phyloP scores from a whole-genome alignment of 257 asterid genomes.

The Penstemon eatonii region DNA sequence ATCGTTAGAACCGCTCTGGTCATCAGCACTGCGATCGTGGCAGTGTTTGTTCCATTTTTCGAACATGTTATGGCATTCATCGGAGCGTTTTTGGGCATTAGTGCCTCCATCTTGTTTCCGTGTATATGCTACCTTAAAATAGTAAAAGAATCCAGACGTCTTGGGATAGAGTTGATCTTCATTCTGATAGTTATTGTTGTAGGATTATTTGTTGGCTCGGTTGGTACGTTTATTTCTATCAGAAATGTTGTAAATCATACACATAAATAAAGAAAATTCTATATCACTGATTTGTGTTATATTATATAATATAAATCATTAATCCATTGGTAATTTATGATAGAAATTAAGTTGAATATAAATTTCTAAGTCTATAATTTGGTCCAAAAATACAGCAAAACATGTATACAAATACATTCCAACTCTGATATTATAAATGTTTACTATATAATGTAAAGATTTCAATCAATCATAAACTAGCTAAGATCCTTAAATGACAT shows the following conservation, averaged over 20 bases:
- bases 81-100: slow-evolving; percentile 43
- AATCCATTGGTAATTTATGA: too few species aligned
- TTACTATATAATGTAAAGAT: too few species aligned
- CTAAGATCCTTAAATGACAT: too few species aligned
- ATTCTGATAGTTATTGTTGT: slow-evolving; percentile 31
- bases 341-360: too few species aligned
- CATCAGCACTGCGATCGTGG: slow-evolving; percentile 19
- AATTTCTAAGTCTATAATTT: too few species aligned
- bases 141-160: slow-evolving; percentile 20
- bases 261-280: too few species aligned
- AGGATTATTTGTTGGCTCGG: slow-evolving; percentile 33
- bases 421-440: too few species aligned
- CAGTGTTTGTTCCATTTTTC: slow-evolving; percentile 31
- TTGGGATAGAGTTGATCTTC: slow-evolving; percentile 33
- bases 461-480: too few species aligned
- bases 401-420: too few species aligned
- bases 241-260: slow-evolving; percentile 30
- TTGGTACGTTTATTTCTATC: slow-evolving; percentile 45
- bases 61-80: slow-evolving; percentile 53
- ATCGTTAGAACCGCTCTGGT: slow-evolving; percentile 23
- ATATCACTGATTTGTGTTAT: too few species aligned
- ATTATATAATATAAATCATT: too few species aligned
- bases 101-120: slow-evolving; percentile 46
- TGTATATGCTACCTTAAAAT: slow-evolving; percentile 54
- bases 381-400: too few species aligned